Percentiles rank a stretch among this genome's conserved stretches.
phyloP scores from a whole-genome alignment of 2,329 filamentous ascomycete genomes.

The Claviceps purpurea region DNA sequence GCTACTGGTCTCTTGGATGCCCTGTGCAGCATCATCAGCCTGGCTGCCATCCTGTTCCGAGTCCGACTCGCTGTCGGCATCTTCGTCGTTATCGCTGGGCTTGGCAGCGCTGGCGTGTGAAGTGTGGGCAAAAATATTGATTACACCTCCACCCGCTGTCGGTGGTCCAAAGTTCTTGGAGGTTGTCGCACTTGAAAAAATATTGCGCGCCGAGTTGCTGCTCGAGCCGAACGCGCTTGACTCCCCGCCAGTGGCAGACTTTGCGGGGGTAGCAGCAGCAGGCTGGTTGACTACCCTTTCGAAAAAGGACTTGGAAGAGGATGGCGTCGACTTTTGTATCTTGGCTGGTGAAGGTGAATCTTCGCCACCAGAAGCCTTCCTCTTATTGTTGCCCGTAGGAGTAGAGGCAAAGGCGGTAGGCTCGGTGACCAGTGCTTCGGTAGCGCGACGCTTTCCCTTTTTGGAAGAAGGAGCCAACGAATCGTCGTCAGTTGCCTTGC shows the following conservation, averaged over 20 bases:
- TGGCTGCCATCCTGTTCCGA: conserved; percentile 30
- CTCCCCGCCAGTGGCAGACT: conserved; percentile 14
- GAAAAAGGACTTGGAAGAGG: conserved; percentile 41
- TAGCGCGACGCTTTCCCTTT: conserved; percentile 37
- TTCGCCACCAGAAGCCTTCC: conserved; percentile 32
- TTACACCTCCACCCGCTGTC: conserved; percentile 16
- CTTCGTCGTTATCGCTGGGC: conserved; percentile 37
- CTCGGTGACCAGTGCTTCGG: conserved; percentile 25
- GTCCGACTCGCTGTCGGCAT: conserved; percentile 31
- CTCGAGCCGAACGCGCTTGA: conserved; percentile 19
- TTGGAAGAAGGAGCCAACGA: conserved; percentile 23
- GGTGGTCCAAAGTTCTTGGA: conserved; percentile 11
- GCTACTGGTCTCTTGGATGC: conserved; percentile 26
- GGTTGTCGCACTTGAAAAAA: conserved; percentile 28
- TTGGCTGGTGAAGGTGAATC: conserved; percentile 32
- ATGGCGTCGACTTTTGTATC: conserved; percentile 36
- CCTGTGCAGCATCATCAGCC: conserved; percentile 24
- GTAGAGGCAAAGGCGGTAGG: conserved; percentile 9
- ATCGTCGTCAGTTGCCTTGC: conserved; percentile 40
- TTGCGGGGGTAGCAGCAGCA: conserved; percentile 11
- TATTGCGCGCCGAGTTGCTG: conserved; percentile 27
- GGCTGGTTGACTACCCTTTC: conserved; percentile 43
- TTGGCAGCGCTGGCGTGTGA: conserved; percentile 42
- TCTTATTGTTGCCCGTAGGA: conserved; percentile 33
- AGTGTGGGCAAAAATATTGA: conserved; percentile 48